phyloP scores from a whole-genome alignment of 2,329 filamentous ascomycete species.

The Pseudocercospora fijiensis region DNA sequence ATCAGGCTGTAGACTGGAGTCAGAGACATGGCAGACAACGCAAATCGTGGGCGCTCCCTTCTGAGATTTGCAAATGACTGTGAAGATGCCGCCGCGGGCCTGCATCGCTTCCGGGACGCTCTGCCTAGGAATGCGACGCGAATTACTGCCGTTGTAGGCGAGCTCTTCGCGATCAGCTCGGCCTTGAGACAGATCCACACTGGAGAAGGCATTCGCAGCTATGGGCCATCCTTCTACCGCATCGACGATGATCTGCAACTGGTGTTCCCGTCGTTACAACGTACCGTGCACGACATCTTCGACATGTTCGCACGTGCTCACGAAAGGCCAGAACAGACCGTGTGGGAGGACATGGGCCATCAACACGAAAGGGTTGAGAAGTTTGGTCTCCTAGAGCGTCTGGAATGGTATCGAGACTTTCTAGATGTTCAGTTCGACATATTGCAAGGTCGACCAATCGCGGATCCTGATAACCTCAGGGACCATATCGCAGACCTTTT shows the following conservation, averaged over 20 bases:
- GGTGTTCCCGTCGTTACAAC: constrained; percentile 50
- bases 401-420: constrained; percentile 54
- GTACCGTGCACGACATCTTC: constrained; percentile 54
- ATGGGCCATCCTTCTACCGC: constrained; percentile 41
- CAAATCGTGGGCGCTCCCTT: constrained; percentile 15
- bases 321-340: constrained; percentile 46
- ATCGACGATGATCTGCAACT: constrained; percentile 52
- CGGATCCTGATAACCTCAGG: constrained; percentile 6
- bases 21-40: constrained; percentile 19
- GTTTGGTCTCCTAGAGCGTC: constrained; percentile 47
- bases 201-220: constrained; percentile 43
- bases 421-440: constrained; percentile 41
- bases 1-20: too few relatives aligned
- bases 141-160: constrained; percentile 55
- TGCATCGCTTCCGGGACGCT: constrained; percentile 51
- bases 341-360: constrained; percentile 53
- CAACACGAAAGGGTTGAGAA: constrained; percentile 50
- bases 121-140: constrained; percentile 54
- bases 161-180: constrained; percentile 56
- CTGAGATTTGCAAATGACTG: constrained; percentile 21
- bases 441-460: constrained; percentile 18
- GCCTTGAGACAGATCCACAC: constrained; percentile 51
- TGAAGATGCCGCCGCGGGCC: constrained; percentile 29
- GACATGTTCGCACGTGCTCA: constrained; percentile 46
- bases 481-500: constrained; percentile 14